Conservation (phyloP, 1,284 basidiomycete genomes). For the Limonomyces culmigenus region DNA sequence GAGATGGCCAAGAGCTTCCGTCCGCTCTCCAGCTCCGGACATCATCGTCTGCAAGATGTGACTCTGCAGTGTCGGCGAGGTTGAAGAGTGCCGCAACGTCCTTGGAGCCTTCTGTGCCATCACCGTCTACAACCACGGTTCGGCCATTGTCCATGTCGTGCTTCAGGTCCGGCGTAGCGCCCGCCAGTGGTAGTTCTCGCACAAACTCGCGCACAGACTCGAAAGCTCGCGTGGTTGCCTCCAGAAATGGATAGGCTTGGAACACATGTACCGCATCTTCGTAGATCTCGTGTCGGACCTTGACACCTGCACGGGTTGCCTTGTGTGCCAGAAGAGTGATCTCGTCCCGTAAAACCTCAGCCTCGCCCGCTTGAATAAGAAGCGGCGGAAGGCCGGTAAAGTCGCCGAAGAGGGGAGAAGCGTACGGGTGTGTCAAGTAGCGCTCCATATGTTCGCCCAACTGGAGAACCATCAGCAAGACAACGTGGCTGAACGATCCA, state of each 20-base stretch:
- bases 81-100: no score
- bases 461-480: no score
- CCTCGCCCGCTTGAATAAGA: constrained; percentile 87
- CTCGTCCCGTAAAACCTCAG: constrained; percentile 88
- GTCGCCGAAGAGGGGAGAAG: constrained; percentile 89
- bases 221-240: constrained; percentile 59
- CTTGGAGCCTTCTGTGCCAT: constrained; percentile 49
- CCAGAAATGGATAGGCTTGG: constrained; percentile 75
- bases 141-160: constrained; percentile 49
- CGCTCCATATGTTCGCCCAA: constrained; percentile 72
- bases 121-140: constrained; percentile 45
- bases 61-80: no score
- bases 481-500: no score
- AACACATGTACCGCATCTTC: constrained; percentile 92
- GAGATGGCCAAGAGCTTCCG: no score
- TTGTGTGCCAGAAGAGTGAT: constrained; percentile 90
- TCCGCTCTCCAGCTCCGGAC: no score
- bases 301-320: constrained; percentile 74
- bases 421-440: constrained; percentile 92
- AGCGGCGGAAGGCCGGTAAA: constrained; percentile 79
- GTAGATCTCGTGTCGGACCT: constrained; percentile 84
- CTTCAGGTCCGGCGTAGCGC: constrained; percentile 35
- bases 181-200: constrained; percentile 22
- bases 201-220: constrained; percentile 65
- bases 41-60: no score